Conservation (phyloP, 305 asterid genomes). For the Fraxinus sp. region DNA sequence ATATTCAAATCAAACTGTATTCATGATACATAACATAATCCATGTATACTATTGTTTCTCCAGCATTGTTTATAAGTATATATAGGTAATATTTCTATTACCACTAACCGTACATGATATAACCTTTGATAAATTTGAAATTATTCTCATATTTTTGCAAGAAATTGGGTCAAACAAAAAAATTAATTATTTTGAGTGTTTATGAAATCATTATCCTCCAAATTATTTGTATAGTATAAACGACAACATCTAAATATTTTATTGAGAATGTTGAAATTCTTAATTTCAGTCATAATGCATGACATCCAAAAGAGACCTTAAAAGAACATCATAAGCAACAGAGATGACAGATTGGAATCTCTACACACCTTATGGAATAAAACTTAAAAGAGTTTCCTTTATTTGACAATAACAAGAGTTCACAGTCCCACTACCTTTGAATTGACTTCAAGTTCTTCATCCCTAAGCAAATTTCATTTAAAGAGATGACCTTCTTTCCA, state of each 20-base stretch:
- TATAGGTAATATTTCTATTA: background rate
- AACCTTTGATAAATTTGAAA: background rate
- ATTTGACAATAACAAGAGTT: background rate
- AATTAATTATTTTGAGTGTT: background rate
- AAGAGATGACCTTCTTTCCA: background rate
- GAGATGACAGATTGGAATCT: background rate
- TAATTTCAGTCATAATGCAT: background rate
- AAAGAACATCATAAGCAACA: background rate
- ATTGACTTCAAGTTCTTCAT: background rate
- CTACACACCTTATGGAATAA: background rate
- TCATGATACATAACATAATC: background rate
- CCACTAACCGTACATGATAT: background rate
- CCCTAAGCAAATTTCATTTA: background rate
- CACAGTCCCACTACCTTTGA: background rate
- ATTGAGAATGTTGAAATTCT: background rate
- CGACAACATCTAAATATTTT: background rate
- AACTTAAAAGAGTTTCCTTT: background rate
- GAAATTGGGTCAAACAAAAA: background rate
- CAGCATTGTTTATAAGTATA: background rate
- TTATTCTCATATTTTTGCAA: background rate
- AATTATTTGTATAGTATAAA: background rate
- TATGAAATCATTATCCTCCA: background rate
- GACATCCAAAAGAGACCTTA: background rate
- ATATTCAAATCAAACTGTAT: background rate
- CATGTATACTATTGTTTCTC: background rate